Percentiles rank a stretch among this genome's conserved stretches.
Evolutionary conservation across 352 stramenopile species (phyloP).

Genomic region (Pythium myriotylum): DNA sequence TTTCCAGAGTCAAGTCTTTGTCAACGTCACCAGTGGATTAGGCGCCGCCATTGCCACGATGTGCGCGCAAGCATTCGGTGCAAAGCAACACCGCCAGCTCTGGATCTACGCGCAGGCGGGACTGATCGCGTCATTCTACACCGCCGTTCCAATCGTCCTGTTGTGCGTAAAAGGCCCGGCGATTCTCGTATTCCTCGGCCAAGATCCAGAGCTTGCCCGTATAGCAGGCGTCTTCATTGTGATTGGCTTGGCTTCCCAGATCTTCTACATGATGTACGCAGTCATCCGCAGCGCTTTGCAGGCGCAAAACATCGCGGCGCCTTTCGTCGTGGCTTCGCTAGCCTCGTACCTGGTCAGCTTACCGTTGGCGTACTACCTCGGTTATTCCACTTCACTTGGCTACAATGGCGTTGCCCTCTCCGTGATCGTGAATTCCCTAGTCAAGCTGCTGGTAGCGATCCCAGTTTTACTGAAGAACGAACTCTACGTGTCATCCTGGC

Average conservation of each 20-base stretch:
- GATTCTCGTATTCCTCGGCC: constrained; percentile 49
- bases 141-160: constrained; percentile 34
- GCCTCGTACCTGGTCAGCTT: constrained; percentile 44
- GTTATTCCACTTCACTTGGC: constrained; percentile 53
- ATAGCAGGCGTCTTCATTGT: constrained; percentile 47
- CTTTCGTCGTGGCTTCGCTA: constrained; percentile 47
- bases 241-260: constrained; percentile 37
- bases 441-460: constrained; percentile 48
- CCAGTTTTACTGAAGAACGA: constrained; percentile 48
- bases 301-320: constrained; percentile 66
- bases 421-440: constrained; percentile 36
- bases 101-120: constrained; percentile 63
- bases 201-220: constrained; percentile 48
- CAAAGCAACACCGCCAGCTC: constrained; percentile 48
- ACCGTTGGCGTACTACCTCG: constrained; percentile 49
- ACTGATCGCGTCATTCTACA: constrained; percentile 42
- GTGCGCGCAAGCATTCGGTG: constrained; percentile 63
- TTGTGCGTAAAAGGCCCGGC: constrained; percentile 42
- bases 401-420: constrained; percentile 61
- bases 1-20: constrained; percentile 53
- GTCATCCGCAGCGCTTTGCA: constrained; percentile 60
- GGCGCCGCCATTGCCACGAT: constrained; percentile 63
- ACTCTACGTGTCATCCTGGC: constrained; percentile 52
- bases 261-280: constrained; percentile 52
- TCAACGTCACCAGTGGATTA: constrained; percentile 47